phyloP scores from a whole-genome alignment of 169 alveolate genomes.

The Babesia ovis region DNA sequence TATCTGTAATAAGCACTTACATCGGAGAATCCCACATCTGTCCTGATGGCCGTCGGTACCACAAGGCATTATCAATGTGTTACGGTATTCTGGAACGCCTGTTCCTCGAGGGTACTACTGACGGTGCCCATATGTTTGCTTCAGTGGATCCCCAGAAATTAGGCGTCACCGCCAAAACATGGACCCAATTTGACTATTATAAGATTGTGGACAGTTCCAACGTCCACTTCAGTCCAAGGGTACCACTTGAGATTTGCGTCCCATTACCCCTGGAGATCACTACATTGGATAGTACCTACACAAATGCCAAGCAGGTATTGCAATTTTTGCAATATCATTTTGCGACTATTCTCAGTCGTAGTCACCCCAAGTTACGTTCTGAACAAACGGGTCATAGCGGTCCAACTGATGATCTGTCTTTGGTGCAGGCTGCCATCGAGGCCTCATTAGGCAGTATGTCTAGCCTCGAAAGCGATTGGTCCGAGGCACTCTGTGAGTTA shows the following conservation, averaged over 20 bases:
- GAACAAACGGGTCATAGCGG: not conserved
- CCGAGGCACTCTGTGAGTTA: constrained; percentile 10
- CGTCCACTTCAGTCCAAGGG: constrained; percentile 21
- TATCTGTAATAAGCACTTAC: not conserved
- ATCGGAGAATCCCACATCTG: not conserved
- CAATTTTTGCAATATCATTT: not conserved
- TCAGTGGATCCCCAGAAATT: not conserved
- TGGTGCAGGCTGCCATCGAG: not conserved
- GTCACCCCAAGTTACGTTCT: not conserved
- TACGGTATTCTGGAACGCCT: constrained; percentile 19
- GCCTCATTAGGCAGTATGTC: not conserved
- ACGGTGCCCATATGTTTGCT: not conserved
- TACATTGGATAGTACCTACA: not conserved
- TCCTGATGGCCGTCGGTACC: not conserved
- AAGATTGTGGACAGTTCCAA: not conserved
- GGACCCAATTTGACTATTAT: not conserved
- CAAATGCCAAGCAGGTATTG: not conserved
- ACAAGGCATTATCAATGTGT: constrained; percentile 18
- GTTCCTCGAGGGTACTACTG: constrained; percentile 36
- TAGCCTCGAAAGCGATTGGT: constrained; percentile 1
- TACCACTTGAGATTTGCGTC: constrained; percentile 7
- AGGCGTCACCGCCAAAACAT: not conserved
- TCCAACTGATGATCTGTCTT: not conserved
- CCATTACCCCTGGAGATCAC: not conserved
- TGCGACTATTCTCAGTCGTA: not conserved